Evolutionary conservation across 192 early-diverging fungal species (phyloP), one percentile per base, ranked within the genome.

Genomic region (Coemansia guatemalensis): DNA sequence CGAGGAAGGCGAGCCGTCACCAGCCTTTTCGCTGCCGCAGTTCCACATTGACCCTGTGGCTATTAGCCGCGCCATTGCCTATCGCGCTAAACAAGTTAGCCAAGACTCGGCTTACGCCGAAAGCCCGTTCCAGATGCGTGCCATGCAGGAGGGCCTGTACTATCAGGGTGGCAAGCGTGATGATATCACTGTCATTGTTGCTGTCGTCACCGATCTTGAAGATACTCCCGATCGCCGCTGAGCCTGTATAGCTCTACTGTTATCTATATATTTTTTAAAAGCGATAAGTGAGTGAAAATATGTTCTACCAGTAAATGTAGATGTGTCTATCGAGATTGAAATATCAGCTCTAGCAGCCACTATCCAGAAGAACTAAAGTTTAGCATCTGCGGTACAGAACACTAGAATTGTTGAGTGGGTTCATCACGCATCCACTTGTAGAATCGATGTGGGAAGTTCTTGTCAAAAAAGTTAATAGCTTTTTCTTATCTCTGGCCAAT

Each of bases 131-230:
- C 92, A 96, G 79, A 86, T 83, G 58, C 86, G 93, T 20, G 97
- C 97, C 2, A 90, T 95, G 69, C 87, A 95, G 65, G 97, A 99
- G 78, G 97, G 95, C 14, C 80, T 94, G 26, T 92, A 92, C 71
- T 93, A 90, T 74, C 88, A 93, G 75, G 96, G 96, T 41, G 97
- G 97, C 47, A 99, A 99, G 66, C 78, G 85, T 63, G 97, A 99
- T 77, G 97, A 99, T 77, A 93, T 97, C 58, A 93, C 92, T 20
- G 92, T 97, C 2, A 58, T 97, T 24, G 89, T 92, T 2, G 95
- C 91, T 4, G 85, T 95, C 8, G 87, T 98, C 20, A 84, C 87
- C 65, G 89, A 90, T 58, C 76, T 84, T 39, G 89, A 90, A 63
- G 89, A 90, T 61, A 82, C 87, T 18, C 89, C 89, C 12, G 86